These are phyloP conservation scores for Lonicera japonica DNA, from an alignment of 129 eudicot species.

Conservation along the genomic window DNA sequence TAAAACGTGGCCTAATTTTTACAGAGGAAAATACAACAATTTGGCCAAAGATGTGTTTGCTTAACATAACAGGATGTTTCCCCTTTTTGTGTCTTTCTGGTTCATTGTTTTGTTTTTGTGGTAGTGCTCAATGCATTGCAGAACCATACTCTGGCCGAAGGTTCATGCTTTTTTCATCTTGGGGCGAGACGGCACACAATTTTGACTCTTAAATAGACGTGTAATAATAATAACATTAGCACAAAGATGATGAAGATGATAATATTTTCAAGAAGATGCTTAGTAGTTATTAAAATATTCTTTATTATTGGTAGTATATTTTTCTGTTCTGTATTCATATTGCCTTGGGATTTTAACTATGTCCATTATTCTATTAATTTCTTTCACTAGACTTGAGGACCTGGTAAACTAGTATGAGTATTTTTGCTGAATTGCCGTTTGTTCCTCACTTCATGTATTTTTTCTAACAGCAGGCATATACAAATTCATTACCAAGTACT, in stretches of 20 bases:
- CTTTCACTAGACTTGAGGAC: conserved; percentile 4
- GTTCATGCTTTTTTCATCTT: background rate
- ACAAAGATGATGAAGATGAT: no score
- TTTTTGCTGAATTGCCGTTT: background rate
- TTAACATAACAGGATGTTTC: no score
- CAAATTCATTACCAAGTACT: conserved; percentile 63
- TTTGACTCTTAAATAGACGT: background rate
- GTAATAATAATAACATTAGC: background rate
- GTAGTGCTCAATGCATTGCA: no score
- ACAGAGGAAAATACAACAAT: no score
- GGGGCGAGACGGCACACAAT: background rate
- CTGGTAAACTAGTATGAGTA: background rate
- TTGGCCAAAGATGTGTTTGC: no score
- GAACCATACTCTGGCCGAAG: no score
- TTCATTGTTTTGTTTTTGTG: no score
- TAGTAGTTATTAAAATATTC: background rate
- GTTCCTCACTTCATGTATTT: background rate
- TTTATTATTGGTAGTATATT: background rate
- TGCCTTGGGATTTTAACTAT: no score
- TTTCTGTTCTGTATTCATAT: background rate
- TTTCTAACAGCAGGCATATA: conserved; percentile 39
- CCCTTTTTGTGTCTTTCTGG: no score
- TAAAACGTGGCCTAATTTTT: no score
- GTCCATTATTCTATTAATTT: no score
- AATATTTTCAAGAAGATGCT: background rate